These are phyloP conservation scores for Globisporangium canariense DNA, from an alignment of 352 stramenopile species.

Conservation along the genomic window DNA sequence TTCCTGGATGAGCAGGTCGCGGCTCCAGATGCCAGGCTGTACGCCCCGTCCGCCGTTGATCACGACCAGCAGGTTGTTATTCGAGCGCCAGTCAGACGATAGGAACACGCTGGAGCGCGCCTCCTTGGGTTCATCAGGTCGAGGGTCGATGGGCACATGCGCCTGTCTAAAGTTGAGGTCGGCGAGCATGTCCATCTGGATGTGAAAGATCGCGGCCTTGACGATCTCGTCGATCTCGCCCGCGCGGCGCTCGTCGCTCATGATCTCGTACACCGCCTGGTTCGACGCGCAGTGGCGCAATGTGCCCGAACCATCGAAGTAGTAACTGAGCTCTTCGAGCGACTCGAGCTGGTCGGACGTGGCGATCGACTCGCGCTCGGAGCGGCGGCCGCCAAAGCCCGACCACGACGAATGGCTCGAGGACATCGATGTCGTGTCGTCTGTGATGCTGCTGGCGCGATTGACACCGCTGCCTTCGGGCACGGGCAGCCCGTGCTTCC, in stretches of 20 bases:
- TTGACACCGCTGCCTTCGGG: slow-evolving; percentile 15
- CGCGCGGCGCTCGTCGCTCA: slow-evolving; percentile 65
- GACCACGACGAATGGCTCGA: neutral
- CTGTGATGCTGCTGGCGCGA: slow-evolving; percentile 12
- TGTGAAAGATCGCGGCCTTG: slow-evolving; percentile 80
- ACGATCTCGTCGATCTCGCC: slow-evolving; percentile 76
- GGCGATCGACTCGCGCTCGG: slow-evolving; percentile 36
- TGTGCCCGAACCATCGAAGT: slow-evolving; percentile 67
- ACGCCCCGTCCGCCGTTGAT: slow-evolving; percentile 66
- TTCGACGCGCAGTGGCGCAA: slow-evolving; percentile 70
- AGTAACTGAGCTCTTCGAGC: slow-evolving; percentile 75
- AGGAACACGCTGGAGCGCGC: slow-evolving; percentile 68
- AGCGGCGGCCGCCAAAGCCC: slow-evolving; percentile 12
- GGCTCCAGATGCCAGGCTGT: slow-evolving; percentile 78
- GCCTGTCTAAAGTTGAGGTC: slow-evolving; percentile 75
- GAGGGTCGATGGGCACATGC: slow-evolving; percentile 55
- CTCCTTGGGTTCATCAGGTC: slow-evolving; percentile 61
- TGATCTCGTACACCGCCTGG: slow-evolving; percentile 71
- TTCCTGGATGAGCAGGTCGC: slow-evolving; percentile 72
- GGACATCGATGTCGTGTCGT: slow-evolving; percentile 22
- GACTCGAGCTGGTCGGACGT: slow-evolving; percentile 69
- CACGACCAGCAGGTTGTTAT: slow-evolving; percentile 59
- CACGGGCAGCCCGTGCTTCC: slow-evolving; percentile 40
- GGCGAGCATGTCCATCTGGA: slow-evolving; percentile 82
- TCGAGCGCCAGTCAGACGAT: slow-evolving; percentile 62